Percentiles rank a stretch among this genome's conserved stretches.
Conservation (phyloP, 2,329 filamentous ascomycete genomes). For the Sphaerulina musiva region DNA sequence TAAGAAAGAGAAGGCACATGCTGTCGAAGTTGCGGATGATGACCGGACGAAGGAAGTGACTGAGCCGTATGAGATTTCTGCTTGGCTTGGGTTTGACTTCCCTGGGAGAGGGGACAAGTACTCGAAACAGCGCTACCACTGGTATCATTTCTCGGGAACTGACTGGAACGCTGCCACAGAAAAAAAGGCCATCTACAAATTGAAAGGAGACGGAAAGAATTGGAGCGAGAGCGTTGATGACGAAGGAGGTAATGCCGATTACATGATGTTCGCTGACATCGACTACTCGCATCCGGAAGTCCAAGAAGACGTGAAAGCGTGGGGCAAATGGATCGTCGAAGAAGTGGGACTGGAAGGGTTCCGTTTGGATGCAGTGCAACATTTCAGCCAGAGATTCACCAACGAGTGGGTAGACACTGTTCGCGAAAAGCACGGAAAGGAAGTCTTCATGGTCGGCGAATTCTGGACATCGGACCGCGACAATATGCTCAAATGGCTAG, state of each 20-base stretch:
- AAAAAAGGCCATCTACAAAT: conserved; percentile 57
- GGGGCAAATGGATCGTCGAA: conserved; percentile 60
- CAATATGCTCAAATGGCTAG: conserved; percentile 49
- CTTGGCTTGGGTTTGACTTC: conserved; percentile 62
- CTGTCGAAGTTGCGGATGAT: conserved; percentile 53
- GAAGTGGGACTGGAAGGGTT: conserved; percentile 58
- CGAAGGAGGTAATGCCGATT: conserved; percentile 55
- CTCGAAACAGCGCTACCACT: conserved; percentile 57
- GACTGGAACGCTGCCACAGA: conserved; percentile 55
- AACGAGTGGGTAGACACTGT: conserved; percentile 55
- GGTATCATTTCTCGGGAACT: conserved; percentile 60
- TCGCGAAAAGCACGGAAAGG: conserved; percentile 31
- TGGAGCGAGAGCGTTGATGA: conserved; percentile 57
- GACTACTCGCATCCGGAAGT: conserved; percentile 61
- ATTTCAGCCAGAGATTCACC: conserved; percentile 60
- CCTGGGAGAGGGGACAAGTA: conserved; percentile 54
- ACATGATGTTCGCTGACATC: conserved; percentile 64
- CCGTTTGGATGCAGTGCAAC: conserved; percentile 64
- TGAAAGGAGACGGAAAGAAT: conserved; percentile 46
- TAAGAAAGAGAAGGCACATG: conserved; percentile 54
- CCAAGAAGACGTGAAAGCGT: conserved; percentile 55
- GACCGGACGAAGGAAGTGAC: conserved; percentile 19
- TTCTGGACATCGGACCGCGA: conserved; percentile 57
- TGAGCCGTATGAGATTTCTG: conserved; percentile 48
- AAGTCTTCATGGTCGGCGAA: conserved; percentile 62